These are phyloP conservation scores for Xerocomellus intermedius DNA, from an alignment of 768 basidiomycete species.

Conservation along the genomic window DNA sequence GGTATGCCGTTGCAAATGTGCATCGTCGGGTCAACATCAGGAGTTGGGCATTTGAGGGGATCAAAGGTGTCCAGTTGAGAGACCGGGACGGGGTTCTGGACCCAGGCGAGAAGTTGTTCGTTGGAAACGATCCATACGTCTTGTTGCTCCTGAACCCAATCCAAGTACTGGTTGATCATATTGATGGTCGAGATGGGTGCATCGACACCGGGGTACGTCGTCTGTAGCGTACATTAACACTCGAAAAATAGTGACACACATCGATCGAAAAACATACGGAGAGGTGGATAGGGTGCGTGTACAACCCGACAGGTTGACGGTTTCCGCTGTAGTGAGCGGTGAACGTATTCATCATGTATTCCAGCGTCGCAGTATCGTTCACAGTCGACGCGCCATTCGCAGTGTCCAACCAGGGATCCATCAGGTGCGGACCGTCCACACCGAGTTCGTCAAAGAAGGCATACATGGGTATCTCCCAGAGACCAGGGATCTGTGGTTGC, in stretches of 20 bases:
- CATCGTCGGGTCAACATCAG: not conserved
- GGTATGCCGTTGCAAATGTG: not conserved
- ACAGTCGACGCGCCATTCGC: not conserved
- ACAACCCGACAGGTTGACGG: not conserved
- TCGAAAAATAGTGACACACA: not conserved
- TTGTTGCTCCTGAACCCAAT: not conserved
- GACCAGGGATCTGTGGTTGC: not conserved
- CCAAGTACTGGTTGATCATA: not conserved
- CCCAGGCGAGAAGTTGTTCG: not conserved
- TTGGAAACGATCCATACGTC: slow-evolving; percentile 3
- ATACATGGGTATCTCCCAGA: not conserved
- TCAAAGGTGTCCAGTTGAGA: not conserved
- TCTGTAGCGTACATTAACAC: not conserved
- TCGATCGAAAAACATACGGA: not conserved
- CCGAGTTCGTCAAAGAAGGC: not conserved
- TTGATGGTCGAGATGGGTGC: not conserved
- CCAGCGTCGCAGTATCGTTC: not conserved
- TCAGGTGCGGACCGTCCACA: not conserved
- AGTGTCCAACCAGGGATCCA: not conserved
- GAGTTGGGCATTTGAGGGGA: not conserved
- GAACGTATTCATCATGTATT: not conserved
- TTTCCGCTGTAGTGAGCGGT: not conserved
- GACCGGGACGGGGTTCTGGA: not conserved
- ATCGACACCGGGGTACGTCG: slow-evolving; percentile 1
- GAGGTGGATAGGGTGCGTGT: not conserved